phyloP scores from a whole-genome alignment of 139 green algal species.

The Picochlorum sp. region DNA sequence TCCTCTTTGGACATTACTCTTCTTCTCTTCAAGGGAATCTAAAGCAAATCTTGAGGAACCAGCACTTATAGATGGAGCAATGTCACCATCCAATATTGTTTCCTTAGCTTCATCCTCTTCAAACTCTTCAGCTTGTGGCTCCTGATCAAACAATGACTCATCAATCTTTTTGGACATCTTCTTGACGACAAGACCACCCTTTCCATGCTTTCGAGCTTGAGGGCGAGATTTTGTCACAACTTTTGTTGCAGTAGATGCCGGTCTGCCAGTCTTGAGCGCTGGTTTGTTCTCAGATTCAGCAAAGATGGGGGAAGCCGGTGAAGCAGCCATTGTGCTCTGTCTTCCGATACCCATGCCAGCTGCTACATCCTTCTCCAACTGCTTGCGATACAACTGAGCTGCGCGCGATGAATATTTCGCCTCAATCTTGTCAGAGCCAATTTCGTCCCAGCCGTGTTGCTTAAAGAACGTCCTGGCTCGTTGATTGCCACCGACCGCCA shows the following conservation, averaged over 20 bases:
- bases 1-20: slow-evolving; percentile 38
- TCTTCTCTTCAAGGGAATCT: slow-evolving; percentile 29
- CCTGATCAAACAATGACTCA: slow-evolving; percentile 69
- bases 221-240: slow-evolving; percentile 13
- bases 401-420: slow-evolving; percentile 90
- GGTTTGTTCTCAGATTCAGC: background rate
- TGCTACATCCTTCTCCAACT: slow-evolving; percentile 78
- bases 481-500: slow-evolving; percentile 79
- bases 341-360: slow-evolving; percentile 21
- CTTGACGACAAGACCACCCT: slow-evolving; percentile 68
- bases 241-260: background rate
- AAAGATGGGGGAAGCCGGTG: background rate
- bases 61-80: background rate
- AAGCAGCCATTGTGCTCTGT: background rate
- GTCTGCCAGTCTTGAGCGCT: background rate
- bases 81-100: background rate
- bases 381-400: slow-evolving; percentile 78
- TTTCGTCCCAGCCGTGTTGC: slow-evolving; percentile 89
- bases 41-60: slow-evolving; percentile 48
- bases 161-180: slow-evolving; percentile 73
- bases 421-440: slow-evolving; percentile 88
- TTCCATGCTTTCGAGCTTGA: background rate
- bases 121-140: slow-evolving; percentile 15
- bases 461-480: slow-evolving; percentile 89
- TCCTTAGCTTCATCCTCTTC: background rate